Evolutionary conservation across 2,329 filamentous ascomycete genomes (phyloP).

Genomic region (Cladosporium sp.): DNA sequence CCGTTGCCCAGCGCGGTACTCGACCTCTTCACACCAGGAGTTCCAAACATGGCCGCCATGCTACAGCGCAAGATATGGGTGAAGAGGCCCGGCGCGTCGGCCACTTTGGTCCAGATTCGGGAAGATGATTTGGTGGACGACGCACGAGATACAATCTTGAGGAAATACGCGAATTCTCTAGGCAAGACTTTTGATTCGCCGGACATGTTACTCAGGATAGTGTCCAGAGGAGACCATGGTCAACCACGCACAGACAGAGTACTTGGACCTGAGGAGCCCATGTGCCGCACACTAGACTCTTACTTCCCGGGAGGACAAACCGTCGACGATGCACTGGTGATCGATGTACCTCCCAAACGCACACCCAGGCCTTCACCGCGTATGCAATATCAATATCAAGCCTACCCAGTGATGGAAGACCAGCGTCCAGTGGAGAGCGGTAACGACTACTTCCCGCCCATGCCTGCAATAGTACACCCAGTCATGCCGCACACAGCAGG

Average conservation of each 20-base stretch:
- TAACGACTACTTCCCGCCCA: conserved; percentile 79
- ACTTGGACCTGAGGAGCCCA: conserved; percentile 80
- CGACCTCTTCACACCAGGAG: conserved; percentile 31
- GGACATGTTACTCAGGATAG: conserved; percentile 76
- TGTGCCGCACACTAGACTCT: conserved; percentile 71
- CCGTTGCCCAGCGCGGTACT: conserved; percentile 22
- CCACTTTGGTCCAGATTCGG: conserved; percentile 78
- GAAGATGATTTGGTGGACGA: conserved; percentile 94
- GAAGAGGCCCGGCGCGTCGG: conserved; percentile 76
- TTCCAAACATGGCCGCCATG: conserved; percentile 18
- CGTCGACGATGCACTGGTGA: conserved; percentile 83
- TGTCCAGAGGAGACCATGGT: conserved; percentile 50
- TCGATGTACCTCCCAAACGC: conserved; percentile 73
- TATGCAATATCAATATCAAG: conserved; percentile 42
- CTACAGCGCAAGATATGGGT: conserved; percentile 87
- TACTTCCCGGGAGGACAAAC: conserved; percentile 84
- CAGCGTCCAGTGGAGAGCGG: conserved; percentile 63
- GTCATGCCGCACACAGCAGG: conserved; percentile 34
- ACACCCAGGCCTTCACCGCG: conserved; percentile 79
- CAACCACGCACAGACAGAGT: conserved; percentile 53
- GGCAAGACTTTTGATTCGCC: conserved; percentile 86
- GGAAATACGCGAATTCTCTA: conserved; percentile 90
- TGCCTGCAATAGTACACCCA: conserved; percentile 46
- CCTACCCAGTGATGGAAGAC: conserved; percentile 55
- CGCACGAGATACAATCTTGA: conserved; percentile 83